Evolutionary conservation across 345 rosid genomes (phyloP), one percentile per base, ranked within the genome.

Genomic region (Eucalyptus sp.): DNA sequence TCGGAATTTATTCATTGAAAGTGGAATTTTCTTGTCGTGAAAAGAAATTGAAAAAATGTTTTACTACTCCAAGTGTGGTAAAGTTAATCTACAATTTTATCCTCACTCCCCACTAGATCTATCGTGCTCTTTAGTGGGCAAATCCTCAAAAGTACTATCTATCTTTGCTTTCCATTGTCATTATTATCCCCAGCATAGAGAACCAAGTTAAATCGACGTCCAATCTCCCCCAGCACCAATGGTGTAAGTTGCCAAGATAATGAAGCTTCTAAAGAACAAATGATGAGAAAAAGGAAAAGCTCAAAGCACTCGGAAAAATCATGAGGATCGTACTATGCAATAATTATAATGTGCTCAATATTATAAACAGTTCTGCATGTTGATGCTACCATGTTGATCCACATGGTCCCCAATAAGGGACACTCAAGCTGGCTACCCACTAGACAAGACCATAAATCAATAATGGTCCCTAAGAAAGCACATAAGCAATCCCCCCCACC

Each of bases 391-490:
- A 92, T 90, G 91, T 89, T 92, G 90, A 91, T 90, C 92, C 94
- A 90, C 94, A 88, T 94, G 95, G 94, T 90, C 95, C 95, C 93
- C 93, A 87, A 50, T 50, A 86, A 84, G 80, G 92, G 90, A 90
- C 64, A 90, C 87, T 89, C 54, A 56, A 92, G 92, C 93, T 84
- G 83, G 87, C 93, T 90, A 91, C 93, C 93, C 90, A 90, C 92
- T 89, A 52, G 92, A 91, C 93, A 93, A 49, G 31, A 52, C 90
- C 88, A 87, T 11, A 11, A 41, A 41, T 41, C 46, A 76, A 76
- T 68, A 33, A 76, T 76, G 84, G 84, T 76, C 84, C 84, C 84
- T 41, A 76, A 76, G 48, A 76, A 41, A 76, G 14, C 48, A 41
- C 24, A 10, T 76, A 24, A 41, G 84, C 84, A 76, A 76, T 76